Base-by-base conservation (phyloP, 371 early-diverging fungal genomes). In the Basidiobolus meristosporus region DNA sequence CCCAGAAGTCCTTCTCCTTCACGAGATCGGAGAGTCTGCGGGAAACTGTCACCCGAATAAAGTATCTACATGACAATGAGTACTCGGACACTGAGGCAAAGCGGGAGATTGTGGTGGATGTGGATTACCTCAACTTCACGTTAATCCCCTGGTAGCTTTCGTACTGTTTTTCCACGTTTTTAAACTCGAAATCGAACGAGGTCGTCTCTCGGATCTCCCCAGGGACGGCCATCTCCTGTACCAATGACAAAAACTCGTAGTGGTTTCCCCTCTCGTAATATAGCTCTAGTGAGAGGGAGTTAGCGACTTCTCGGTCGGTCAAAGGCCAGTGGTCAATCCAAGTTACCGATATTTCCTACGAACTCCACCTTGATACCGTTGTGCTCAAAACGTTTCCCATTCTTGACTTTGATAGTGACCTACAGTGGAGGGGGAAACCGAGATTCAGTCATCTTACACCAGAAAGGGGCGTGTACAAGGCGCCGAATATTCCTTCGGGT, bases 361-460 rank as follows among this genome's bases (percentile, higher is more conserved):
- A 95, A 90, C 54, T 98, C 92, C 20, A 92, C 81, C 44, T 90
- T 90, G 49, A 98, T 92, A 38, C 96, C 96, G 38, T 91, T 80
- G 64, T 98, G 98, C 56, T 92, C 91, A 33, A 95, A 53, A 43
- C 70, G 73, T 58, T 88, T 90, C 22, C 90, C 91, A 49, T 93
- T 89, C 52, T 71, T 68, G 31, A 89, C 70, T 28, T 84, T 72
- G 36, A 98, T 70, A 30, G 73, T 76, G 14, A 91, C 84, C 92
- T 92, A 59, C 16, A 21, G 26, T 17, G 18, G 9, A 31, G 23
- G n/a, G 15, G 17, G 15, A 7, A 9, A 10, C 31, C 9, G 10
- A n/a, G 3, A 23, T 40, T 29, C 15, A 20, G 12, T 40, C 31
- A 23, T 26, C 4, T n/a, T n/a, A n/a, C n/a, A n/a, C n/a, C n/a